Evolutionary conservation across 768 basidiomycete species (phyloP).

Genomic region (Lentinula sp.): DNA sequence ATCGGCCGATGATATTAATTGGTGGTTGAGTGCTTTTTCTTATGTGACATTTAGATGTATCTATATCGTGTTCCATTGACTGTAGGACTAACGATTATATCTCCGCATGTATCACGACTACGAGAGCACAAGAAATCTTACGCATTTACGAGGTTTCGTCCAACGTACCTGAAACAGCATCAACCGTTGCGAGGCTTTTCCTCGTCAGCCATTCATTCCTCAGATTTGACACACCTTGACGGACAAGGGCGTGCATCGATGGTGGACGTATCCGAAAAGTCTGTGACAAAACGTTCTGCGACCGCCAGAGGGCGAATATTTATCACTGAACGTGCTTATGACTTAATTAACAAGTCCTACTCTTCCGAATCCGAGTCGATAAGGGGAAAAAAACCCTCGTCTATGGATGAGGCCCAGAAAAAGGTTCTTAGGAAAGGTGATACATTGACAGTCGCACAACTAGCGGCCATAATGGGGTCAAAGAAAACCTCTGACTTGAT

Average conservation of each 20-base stretch:
- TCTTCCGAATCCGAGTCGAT: constrained; percentile 14
- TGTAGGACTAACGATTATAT: not conserved
- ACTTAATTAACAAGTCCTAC: constrained; percentile 47
- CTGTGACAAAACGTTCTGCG: constrained; percentile 57
- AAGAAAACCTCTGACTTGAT: constrained; percentile 83
- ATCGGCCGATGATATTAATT: constrained; percentile 89
- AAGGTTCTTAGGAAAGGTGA: constrained; percentile 66
- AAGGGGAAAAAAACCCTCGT: constrained; percentile 6
- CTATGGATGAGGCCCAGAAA: constrained; percentile 28
- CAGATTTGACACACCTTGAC: constrained; percentile 4
- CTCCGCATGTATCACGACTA: not conserved
- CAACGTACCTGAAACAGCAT: not conserved
- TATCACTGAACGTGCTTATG: constrained; percentile 59
- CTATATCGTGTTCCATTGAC: not conserved
- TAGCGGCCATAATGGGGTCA: constrained; percentile 84
- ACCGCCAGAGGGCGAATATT: constrained; percentile 70
- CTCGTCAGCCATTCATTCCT: not conserved
- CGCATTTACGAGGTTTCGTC: not conserved
- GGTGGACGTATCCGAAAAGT: constrained; percentile 76
- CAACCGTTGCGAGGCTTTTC: not conserved
- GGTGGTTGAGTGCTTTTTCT: constrained; percentile 71
- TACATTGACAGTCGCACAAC: constrained; percentile 67
- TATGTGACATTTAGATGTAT: constrained; percentile 14
- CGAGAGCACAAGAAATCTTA: not conserved
- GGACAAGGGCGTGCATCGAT: constrained; percentile 60